These are phyloP conservation scores for Termitomyces sp. DNA, from an alignment of 768 basidiomycete species.

Conservation along the genomic window DNA sequence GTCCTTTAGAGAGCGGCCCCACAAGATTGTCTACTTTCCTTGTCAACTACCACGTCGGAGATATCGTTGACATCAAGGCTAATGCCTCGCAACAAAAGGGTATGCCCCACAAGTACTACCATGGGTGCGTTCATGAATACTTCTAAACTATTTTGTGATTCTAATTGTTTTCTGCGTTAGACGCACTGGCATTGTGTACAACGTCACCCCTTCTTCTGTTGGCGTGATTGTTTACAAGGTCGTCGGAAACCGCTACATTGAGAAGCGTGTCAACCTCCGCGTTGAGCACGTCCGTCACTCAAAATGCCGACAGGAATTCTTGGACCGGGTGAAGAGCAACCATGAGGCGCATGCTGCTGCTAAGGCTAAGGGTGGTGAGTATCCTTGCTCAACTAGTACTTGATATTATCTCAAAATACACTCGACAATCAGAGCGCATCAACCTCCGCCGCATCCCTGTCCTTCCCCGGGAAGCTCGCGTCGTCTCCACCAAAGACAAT, in stretches of 20 bases:
- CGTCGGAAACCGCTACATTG: constrained; percentile 97
- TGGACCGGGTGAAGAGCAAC: constrained; percentile 93
- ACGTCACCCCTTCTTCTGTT: constrained; percentile 92
- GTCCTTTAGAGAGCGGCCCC: constrained; percentile 73
- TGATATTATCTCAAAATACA: constrained; percentile 7
- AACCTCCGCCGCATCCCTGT: constrained; percentile 83
- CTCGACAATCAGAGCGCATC: constrained; percentile 55
- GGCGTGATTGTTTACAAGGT: constrained; percentile 98
- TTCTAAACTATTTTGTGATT: background rate
- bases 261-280: constrained; percentile 98
- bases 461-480: constrained; percentile 76
- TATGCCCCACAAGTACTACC: constrained; percentile 99
- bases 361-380: constrained; percentile 87
- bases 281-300: constrained; percentile 96
- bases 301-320: constrained; percentile 96
- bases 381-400: background rate
- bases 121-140: constrained; percentile 63
- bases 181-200: constrained; percentile 98
- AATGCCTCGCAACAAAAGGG: constrained; percentile 99
- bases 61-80: constrained; percentile 99
- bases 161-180: constrained; percentile 34
- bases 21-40: constrained; percentile 92
- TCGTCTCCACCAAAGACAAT: constrained; percentile 72
- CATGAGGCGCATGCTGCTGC: constrained; percentile 79
- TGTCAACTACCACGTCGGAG: constrained; percentile 90